Percentiles rank a stretch among this genome's conserved stretches.
These are phyloP conservation scores for Myriosclerotinia scirpicola DNA, from an alignment of 2,329 filamentous ascomycete species.

Conservation along the genomic window DNA sequence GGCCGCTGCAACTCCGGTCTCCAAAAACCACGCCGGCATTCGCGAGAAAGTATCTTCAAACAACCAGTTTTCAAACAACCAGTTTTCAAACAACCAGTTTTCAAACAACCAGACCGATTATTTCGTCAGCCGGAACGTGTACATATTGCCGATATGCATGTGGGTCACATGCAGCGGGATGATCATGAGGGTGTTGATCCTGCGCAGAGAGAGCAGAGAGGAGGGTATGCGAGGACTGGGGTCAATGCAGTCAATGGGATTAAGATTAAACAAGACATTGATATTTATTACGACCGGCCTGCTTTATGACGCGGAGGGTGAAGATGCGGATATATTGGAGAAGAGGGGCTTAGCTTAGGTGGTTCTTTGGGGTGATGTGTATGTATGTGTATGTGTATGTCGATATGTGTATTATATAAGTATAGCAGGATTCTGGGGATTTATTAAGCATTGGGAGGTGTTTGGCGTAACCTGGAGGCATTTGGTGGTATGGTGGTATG, in stretches of 20 bases:
- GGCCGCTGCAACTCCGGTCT: background rate
- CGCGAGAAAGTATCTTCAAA: background rate
- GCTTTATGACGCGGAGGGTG: background rate
- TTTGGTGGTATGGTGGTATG: conserved; percentile 3
- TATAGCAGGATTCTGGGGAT: conserved; percentile 2
- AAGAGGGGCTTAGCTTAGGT: too few species aligned
- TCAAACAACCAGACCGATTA: too few species aligned
- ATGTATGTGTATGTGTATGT: background rate
- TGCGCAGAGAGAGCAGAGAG: background rate
- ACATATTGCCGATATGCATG: conserved; percentile 12
- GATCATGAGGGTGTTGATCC: background rate
- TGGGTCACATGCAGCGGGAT: background rate
- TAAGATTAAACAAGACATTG: conserved; percentile 13
- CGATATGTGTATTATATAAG: background rate
- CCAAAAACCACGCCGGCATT: background rate
- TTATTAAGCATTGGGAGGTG: conserved; percentile 8
- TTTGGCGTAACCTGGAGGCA: background rate
- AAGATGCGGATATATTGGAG: too few species aligned
- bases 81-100: too few species aligned
- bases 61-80: too few species aligned
- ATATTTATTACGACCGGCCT: conserved; percentile 17
- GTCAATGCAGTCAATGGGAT: background rate
- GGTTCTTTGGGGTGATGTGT: background rate
- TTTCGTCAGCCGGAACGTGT: background rate
- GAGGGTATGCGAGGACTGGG: too few species aligned